Evolutionary conservation across 768 basidiomycete genomes (phyloP).

Genomic region (Lentinula boryana): DNA sequence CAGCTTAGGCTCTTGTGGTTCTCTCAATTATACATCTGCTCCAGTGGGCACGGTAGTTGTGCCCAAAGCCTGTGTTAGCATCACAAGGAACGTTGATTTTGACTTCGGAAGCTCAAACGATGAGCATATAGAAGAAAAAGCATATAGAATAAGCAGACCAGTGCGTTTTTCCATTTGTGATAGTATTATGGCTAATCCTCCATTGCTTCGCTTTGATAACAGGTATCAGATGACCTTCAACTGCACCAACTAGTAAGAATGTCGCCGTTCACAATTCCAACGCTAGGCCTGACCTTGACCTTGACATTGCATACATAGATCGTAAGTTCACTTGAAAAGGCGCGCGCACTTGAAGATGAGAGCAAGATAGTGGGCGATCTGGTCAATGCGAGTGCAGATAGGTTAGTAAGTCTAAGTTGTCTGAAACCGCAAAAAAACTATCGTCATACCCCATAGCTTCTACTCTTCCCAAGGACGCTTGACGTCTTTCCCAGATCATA

Average conservation of each 20-base stretch:
- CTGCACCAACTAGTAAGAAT: conserved; percentile 41
- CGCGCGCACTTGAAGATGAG: conserved; percentile 33
- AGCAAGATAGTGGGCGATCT: conserved; percentile 35
- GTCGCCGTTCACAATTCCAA: conserved; percentile 13
- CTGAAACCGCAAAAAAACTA: not conserved
- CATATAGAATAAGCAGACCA: conserved; percentile 66
- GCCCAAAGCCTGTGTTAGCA: conserved; percentile 60
- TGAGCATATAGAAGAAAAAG: conserved; percentile 24
- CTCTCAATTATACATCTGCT: conserved; percentile 44
- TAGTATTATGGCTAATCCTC: conserved; percentile 4
- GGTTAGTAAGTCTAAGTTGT: conserved; percentile 31
- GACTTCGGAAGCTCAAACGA: conserved; percentile 49
- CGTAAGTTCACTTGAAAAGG: conserved; percentile 33
- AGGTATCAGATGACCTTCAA: conserved; percentile 56
- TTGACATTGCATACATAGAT: conserved; percentile 28
- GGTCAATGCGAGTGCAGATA: conserved; percentile 80
- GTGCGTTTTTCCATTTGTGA: conserved; percentile 28
- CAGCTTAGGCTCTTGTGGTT: conserved; percentile 81
- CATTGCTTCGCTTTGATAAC: conserved; percentile 4
- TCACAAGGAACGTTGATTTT: conserved; percentile 73
- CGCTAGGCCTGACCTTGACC: not conserved
- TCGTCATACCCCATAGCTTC: conserved; percentile 42
- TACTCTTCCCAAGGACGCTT: conserved; percentile 84
- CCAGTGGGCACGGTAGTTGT: conserved; percentile 75
- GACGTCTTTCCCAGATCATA: conserved; percentile 76